Conservation (phyloP, 2,329 filamentous ascomycete genomes). For the Conoideocrella luteorostrata region DNA sequence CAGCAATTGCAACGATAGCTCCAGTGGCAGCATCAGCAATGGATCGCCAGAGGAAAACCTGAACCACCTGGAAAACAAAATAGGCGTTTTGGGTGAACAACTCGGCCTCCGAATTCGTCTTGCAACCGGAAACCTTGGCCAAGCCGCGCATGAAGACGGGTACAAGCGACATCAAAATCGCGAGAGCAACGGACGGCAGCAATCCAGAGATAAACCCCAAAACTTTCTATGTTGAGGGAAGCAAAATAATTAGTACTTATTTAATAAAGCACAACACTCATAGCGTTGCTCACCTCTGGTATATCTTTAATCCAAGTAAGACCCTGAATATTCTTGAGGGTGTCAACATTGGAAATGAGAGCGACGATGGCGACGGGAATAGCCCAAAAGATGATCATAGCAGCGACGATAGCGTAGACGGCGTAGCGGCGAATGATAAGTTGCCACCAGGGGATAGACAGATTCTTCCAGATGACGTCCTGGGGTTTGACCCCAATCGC, state of each 20-base stretch:
- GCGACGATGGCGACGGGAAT: conserved; percentile 73
- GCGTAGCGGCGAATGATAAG: conserved; percentile 61
- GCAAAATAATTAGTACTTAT: not conserved
- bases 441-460: conserved; percentile 66
- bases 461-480: conserved; percentile 82
- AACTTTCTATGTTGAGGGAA: conserved; percentile 38
- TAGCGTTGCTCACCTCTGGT: conserved; percentile 46
- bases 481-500: conserved; percentile 74
- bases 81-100: conserved; percentile 87
- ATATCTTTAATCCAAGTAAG: conserved; percentile 68
- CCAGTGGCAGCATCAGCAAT: conserved; percentile 71
- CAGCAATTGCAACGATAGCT: conserved; percentile 55
- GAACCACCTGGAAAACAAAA: conserved; percentile 86
- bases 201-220: conserved; percentile 78
- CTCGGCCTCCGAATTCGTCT: conserved; percentile 73
- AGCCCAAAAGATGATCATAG: conserved; percentile 80
- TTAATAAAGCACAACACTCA: too few species aligned
- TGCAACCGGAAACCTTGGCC: conserved; percentile 72
- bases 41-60: conserved; percentile 86
- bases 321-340: conserved; percentile 60
- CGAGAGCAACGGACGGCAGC: conserved; percentile 70
- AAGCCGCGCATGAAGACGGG: conserved; percentile 60
- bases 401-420: conserved; percentile 60
- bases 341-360: conserved; percentile 75
- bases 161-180: conserved; percentile 76